Evolutionary conservation across 257 asterid species (phyloP), one percentile per base, ranked within the genome.

Genomic region (Avicennia marina): DNA sequence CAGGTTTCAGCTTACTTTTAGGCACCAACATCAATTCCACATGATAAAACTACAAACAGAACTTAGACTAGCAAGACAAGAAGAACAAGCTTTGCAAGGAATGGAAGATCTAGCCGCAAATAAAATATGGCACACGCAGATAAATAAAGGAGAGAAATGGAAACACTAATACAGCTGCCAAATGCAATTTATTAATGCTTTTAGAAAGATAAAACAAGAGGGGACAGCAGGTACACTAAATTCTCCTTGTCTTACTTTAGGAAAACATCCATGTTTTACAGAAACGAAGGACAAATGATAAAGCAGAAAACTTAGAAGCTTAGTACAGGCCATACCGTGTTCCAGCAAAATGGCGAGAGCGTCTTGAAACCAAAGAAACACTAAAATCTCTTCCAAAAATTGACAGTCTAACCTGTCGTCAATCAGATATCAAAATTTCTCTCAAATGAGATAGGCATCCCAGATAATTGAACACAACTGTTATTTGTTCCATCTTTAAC

Each of bases 331-430:
- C 70, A 45, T 80, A 93, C 98, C 98, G 98, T 58, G 98, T 93
- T 59, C 98, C 98, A 34, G 98, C 98, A 82, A 93, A 93, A 73
- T 93, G 98, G 63, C 98, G 94, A 66, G 98, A 93, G 54, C 98
- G 95, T 65, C 98, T 89, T 63, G 98, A 86, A 72, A 89, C 47
- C 70, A 93, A 71, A 72, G 96, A 63, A 56, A 84, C 91, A 62
- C 89, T 80, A 67, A 93, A 89, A 72, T 93, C 97, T 72, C 96
- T 79, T 72, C 98, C 98, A 67, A 93, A 93, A 62, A 93, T 81
- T 62, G 98, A 84, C 38, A 86, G 74, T 65, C 95, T 83, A 43
- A 81, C 81, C 98, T 93, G 85, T 52, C 73, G 59, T 36, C 54
- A 63, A 76, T 65, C 56, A 60, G 46, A 67, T 11, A 36, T 19